Conservation (phyloP, 176 grass and related monocot species). For the Sorghum bicolor region DNA sequence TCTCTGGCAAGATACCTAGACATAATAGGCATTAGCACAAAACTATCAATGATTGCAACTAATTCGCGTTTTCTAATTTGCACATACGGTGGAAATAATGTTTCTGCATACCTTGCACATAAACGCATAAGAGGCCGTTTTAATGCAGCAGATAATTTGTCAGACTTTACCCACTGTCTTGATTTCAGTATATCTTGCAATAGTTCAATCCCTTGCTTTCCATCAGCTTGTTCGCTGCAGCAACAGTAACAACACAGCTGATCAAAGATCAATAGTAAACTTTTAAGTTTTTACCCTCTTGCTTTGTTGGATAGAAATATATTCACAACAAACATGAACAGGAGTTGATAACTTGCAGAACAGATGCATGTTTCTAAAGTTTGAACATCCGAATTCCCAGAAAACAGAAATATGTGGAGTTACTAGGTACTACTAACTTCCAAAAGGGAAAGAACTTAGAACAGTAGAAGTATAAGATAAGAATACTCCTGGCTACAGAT, state of each 20-base stretch:
- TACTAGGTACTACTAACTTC: not conserved
- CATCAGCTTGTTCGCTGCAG: conserved; percentile 51
- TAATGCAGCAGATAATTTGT: conserved; percentile 51
- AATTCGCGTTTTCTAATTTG: not conserved
- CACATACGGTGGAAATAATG: not conserved
- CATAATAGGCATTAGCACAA: not conserved
- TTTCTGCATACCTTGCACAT: conserved; percentile 66
- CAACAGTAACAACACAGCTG: conserved; percentile 18
- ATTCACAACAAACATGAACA: conserved; percentile 18
- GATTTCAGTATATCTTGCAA: conserved; percentile 67
- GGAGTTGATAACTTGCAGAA: not conserved
- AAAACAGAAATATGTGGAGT: not conserved
- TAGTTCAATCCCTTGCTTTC: conserved; percentile 69
- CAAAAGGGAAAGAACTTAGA: not conserved
- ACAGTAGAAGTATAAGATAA: not conserved
- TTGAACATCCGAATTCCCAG: not conserved
- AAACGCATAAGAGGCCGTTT: conserved; percentile 79
- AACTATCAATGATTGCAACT: not conserved
- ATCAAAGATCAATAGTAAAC: not conserved
- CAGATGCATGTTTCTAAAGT: not conserved
- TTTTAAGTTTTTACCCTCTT: not conserved
- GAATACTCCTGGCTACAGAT: not conserved
- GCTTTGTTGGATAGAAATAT: not conserved
- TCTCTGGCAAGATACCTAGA: conserved; percentile 82
- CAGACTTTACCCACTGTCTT: conserved; percentile 70